These are phyloP conservation scores for Aspergillus aculeatinus DNA, from an alignment of 2,329 filamentous ascomycete genomes.

Conservation along the genomic window DNA sequence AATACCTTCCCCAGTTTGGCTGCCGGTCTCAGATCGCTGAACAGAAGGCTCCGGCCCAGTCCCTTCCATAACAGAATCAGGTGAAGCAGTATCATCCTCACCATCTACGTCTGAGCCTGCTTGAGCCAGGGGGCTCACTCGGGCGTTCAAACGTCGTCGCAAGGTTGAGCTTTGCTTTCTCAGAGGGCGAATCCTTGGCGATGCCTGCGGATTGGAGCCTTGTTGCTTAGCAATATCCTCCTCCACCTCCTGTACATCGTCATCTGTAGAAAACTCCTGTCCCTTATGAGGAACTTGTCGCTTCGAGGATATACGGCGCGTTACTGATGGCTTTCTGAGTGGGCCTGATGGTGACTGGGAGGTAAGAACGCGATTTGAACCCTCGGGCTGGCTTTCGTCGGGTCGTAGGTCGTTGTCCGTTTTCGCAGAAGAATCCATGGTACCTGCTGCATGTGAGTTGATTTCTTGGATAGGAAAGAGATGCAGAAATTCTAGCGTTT, in stretches of 20 bases:
- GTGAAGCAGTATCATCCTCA: conserved; percentile 38
- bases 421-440: conserved; percentile 29
- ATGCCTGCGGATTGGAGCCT: conserved; percentile 29
- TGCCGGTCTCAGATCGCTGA: conserved; percentile 20
- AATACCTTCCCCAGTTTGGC: conserved; percentile 36
- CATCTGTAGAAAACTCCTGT: conserved; percentile 86
- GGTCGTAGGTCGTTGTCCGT: conserved; percentile 21
- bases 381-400: conserved; percentile 34
- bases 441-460: conserved; percentile 26
- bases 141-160: conserved; percentile 37
- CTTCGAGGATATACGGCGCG: conserved; percentile 73
- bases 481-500: not conserved
- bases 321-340: conserved; percentile 70
- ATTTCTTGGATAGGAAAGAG: not conserved
- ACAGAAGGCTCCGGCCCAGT: conserved; percentile 23
- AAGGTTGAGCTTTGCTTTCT: conserved; percentile 41
- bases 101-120: conserved; percentile 41
- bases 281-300: conserved; percentile 72
- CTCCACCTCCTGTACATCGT: conserved; percentile 78
- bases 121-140: conserved; percentile 33
- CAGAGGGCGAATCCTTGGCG: conserved; percentile 36
- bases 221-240: conserved; percentile 57
- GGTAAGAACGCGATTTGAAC: conserved; percentile 32
- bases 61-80: conserved; percentile 28
- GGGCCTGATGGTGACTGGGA: conserved; percentile 47